Conservation (phyloP, 192 early-diverging fungal species). For the Spinellus fusiger region DNA sequence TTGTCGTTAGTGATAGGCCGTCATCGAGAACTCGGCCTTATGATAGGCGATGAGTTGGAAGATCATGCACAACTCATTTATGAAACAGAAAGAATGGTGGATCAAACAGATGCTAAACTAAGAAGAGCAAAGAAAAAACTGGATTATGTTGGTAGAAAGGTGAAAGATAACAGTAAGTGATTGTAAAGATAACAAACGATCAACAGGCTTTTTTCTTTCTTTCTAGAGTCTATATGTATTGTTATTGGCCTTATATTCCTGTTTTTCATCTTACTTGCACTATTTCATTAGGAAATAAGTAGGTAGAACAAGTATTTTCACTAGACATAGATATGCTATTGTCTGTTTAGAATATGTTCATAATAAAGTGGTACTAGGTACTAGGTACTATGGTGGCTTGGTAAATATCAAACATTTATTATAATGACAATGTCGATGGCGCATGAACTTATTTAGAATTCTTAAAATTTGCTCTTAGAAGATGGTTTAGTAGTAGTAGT, state of each 20-base stretch:
- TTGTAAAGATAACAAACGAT: not conserved
- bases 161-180: slow-evolving; percentile 47
- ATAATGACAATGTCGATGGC: no score
- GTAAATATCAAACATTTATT: no score
- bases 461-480: no score
- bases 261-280: slow-evolving; percentile 31
- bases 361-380: no score
- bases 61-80: slow-evolving; percentile 64
- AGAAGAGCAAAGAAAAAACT: slow-evolving; percentile 43
- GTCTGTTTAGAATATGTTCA: no score
- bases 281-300: slow-evolving; percentile 8
- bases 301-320: not conserved
- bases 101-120: slow-evolving; percentile 43
- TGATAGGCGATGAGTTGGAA: slow-evolving; percentile 72
- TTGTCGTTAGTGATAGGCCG: slow-evolving; percentile 53
- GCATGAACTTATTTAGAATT: no score
- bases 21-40: slow-evolving; percentile 62
- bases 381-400: no score
- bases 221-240: slow-evolving; percentile 39
- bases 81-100: slow-evolving; percentile 63
- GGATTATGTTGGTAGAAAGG: slow-evolving; percentile 41
- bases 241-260: slow-evolving; percentile 38
- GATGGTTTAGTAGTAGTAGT: no score
- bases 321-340: not conserved
- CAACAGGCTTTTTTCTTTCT: not conserved